Base-by-base conservation (phyloP, 441 rosid genomes). In the Iberis amara region DNA sequence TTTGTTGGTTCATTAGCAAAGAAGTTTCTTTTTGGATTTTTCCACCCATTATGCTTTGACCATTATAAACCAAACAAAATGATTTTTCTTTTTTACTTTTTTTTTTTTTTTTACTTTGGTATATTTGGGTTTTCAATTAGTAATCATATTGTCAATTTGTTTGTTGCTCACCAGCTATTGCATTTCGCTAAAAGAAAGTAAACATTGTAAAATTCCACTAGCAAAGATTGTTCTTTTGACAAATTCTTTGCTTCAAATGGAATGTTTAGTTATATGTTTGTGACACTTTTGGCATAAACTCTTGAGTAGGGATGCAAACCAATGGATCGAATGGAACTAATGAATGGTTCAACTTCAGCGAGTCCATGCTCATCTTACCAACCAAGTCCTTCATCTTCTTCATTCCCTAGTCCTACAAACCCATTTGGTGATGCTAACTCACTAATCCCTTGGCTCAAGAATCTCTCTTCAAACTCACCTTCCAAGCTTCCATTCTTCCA, bases 371-470 rank as follows among this genome's bases (percentile, higher is more conserved):
- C 97, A 41, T 89, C 94, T 7, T 82, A 89, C 68, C 89, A 86
- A 32, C 89, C 94, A n/a, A 85, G 97, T 50, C 95, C 97, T 6
- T 76, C 81, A 46, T 83, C 95, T 4, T 89, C 97, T 7, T 83
- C 97, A 26, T 89, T 83, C 59, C 90, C 90, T 0, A 89, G 96
- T 52, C 86, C 98, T 67, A 72, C 71, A 18, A 79, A 75, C 63
- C 78, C 74, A 33, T 75, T 66, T 62, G 68, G 85, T 30, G 94
- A 88, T 55, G 78, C 94, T 49, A 79, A 82, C 75, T 92, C 94
- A 45, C 81, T 92, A 44, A 88, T 92, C 52, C 96, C 98, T 3
- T 92, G 98, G 95, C 96, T 92, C 44, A 88, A 84, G 66, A 86
- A 82, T 59, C 95, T 88, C 50, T 80, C 98, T 5, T 83, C 98